Conservation (phyloP, 148 eudicot genomes). For the Rhododendron kiyosumense region DNA sequence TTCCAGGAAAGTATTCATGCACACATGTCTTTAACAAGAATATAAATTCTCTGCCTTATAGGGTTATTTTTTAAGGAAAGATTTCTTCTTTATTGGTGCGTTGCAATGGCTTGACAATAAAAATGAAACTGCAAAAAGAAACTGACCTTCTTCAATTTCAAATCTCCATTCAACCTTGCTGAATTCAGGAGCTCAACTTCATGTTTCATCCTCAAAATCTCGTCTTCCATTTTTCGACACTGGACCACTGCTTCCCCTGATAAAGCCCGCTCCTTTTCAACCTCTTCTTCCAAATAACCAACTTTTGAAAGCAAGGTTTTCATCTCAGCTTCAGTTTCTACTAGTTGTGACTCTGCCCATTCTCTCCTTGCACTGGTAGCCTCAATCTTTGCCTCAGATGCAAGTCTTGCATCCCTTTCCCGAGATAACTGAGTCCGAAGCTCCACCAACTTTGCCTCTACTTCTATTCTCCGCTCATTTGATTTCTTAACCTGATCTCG, state of each 20-base stretch:
- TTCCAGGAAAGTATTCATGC: too few species aligned
- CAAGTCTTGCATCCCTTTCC: slow-evolving; percentile 38
- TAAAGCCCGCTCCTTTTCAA: slow-evolving; percentile 41
- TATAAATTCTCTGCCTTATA: neutral
- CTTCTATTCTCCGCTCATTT: slow-evolving; percentile 23
- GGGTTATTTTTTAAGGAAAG: neutral
- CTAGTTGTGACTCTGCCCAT: slow-evolving; percentile 30
- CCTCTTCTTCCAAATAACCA: slow-evolving; percentile 33
- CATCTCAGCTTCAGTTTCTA: slow-evolving; percentile 39
- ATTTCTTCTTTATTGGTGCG: neutral
- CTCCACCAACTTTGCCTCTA: slow-evolving; percentile 41
- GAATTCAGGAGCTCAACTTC: slow-evolving; percentile 37
- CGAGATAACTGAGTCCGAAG: slow-evolving; percentile 40
- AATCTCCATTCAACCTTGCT: slow-evolving; percentile 23
- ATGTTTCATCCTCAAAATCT: slow-evolving; percentile 32
- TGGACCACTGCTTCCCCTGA: slow-evolving; percentile 34
- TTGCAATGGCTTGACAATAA: neutral
- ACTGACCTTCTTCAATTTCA: slow-evolving; percentile 50
- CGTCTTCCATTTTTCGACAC: slow-evolving; percentile 50
- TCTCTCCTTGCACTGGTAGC: slow-evolving; percentile 40
- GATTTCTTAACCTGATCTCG: slow-evolving; percentile 27
- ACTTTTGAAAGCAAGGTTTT: slow-evolving; percentile 42
- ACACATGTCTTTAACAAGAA: neutral
- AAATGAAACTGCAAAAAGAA: slow-evolving; percentile 11
- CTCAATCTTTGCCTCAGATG: slow-evolving; percentile 20